Base-by-base conservation (phyloP, 805 yeast genomes). In the Pichia deserticola region DNA sequence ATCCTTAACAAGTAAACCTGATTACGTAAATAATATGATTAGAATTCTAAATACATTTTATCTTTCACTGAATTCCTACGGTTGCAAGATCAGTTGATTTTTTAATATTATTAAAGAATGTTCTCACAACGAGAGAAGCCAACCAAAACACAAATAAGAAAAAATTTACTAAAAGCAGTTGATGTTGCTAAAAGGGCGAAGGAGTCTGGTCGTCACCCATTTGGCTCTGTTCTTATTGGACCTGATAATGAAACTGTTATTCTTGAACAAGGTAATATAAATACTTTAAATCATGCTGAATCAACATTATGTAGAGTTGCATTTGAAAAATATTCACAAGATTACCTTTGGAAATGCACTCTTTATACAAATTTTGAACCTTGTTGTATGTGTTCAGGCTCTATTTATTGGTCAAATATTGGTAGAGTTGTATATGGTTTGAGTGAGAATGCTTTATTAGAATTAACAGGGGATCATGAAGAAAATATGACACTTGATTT, bases 361-460 rank as follows among this genome's bases (percentile, higher is more conserved):
- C 50, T 63, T 15, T 62, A 60, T 44, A 60, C 67, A 8, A 63
- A 56, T 42, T 62, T 63, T 43, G 67, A 63, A 52, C 66, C 67
- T 4, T 63, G 67, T 44, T 52, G 55, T 27, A 63, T 63, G 66
- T 62, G 67, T 49, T 55, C 62, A 11, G 67, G 66, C 4, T 55
- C 65, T 2, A 51, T 60, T 20, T 62, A 62, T 44, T 61, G 66
- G 66, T 46, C 57, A 29, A 62, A 62, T 40, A 56, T 61, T 3
- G 67, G 67, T 1, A 51, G 63, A 28, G 51, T 63, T 13, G 58
- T 62, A 0, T 62, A 55, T 48, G 67, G 66, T 0, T 41, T 57
- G 13, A 52, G 51, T 8, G 67, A 63, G 36, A 5, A 30, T 7
- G 50, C 40, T 27, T 46, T 63, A 33, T 46, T 62, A 42, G 48